These are phyloP conservation scores for Xylariaceae sp. DNA, from an alignment of 2,329 filamentous ascomycete genomes.

Conservation along the genomic window DNA sequence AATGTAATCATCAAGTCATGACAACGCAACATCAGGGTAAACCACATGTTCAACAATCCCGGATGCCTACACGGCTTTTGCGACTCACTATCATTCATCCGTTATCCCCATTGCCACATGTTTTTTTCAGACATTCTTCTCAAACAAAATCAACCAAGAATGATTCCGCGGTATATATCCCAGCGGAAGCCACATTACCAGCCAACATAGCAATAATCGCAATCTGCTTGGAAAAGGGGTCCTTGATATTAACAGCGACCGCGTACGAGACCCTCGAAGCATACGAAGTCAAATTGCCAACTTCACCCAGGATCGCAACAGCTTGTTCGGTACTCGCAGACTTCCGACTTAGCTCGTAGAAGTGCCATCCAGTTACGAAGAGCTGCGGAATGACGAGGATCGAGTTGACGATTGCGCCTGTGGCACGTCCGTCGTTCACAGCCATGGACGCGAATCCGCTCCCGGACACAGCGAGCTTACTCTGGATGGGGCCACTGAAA, in stretches of 20 bases:
- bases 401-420: background rate
- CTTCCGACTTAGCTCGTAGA: constrained; percentile 7
- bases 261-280: constrained; percentile 5
- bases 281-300: background rate
- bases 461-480: background rate
- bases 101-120: background rate
- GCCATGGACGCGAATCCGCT: constrained; percentile 1
- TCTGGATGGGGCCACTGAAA: background rate
- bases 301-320: background rate
- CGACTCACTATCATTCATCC: background rate
- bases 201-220: background rate
- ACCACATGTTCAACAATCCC: too few species aligned
- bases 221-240: background rate
- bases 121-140: background rate
- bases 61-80: too few species aligned
- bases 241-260: background rate
- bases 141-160: background rate
- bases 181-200: background rate
- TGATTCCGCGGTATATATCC: background rate
- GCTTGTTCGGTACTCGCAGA: background rate
- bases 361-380: constrained; percentile 2
- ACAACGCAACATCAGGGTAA: too few species aligned
- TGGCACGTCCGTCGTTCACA: constrained; percentile 4
- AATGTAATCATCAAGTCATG: too few species aligned
- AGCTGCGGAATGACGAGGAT: constrained; percentile 3